Evolutionary conservation across 768 basidiomycete species (phyloP).

Genomic region (Leccinellum albellum): DNA sequence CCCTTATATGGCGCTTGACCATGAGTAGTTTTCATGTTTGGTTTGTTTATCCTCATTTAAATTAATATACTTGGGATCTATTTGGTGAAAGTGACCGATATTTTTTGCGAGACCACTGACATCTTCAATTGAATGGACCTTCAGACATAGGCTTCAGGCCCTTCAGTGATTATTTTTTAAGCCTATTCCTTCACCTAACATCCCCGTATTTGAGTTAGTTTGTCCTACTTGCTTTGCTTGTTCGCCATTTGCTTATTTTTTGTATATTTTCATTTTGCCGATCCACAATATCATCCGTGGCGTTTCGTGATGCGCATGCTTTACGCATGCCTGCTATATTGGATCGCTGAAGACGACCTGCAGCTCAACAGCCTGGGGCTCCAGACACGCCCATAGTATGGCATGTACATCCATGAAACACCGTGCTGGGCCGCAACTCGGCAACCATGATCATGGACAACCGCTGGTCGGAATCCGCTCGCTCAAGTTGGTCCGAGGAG

Average conservation of each 20-base stretch:
- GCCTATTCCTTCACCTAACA: conserved; percentile 5
- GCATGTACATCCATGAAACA: not conserved
- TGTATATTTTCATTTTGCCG: conserved; percentile 14
- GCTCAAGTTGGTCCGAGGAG: not conserved
- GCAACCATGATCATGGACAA: not conserved
- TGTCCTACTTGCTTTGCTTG: conserved; percentile 19
- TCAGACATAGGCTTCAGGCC: not conserved
- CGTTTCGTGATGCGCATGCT: conserved; percentile 15
- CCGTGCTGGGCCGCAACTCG: not conserved
- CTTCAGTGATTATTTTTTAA: conserved; percentile 1
- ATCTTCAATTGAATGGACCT: conserved; percentile 6
- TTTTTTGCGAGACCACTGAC: conserved; percentile 15
- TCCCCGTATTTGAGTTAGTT: conserved; percentile 15
- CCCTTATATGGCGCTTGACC: conserved; percentile 54
- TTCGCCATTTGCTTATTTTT: conserved; percentile 14
- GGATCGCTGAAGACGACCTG: conserved; percentile 13
- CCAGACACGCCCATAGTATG: not conserved
- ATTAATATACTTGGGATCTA: conserved; percentile 12
- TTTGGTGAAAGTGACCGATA: conserved; percentile 8
- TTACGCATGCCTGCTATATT: conserved; percentile 20
- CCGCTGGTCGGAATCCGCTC: not conserved
- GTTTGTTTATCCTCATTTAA: conserved; percentile 16
- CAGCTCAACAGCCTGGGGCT: not conserved
- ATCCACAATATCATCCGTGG: conserved; percentile 4
- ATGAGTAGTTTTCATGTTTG: conserved; percentile 27